phyloP scores from a whole-genome alignment of 345 rosid species.

The Carallia pectinifolia region DNA sequence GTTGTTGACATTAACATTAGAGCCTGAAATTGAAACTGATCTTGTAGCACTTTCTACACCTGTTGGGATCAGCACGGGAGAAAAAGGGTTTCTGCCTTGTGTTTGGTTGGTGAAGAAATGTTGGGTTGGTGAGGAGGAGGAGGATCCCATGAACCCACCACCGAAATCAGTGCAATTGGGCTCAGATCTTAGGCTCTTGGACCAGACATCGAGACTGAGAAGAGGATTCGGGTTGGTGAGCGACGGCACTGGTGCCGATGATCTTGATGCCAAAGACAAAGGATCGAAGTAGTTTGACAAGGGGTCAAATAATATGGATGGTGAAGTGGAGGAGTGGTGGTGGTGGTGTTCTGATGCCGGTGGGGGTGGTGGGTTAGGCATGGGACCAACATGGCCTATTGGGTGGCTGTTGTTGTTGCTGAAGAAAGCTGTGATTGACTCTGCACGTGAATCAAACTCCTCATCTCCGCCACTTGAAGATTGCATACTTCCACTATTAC shows the following conservation, averaged over 20 bases:
- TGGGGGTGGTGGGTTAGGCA: slow-evolving; percentile 37
- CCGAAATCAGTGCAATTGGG: slow-evolving; percentile 46
- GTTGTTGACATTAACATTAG: slow-evolving; percentile 10
- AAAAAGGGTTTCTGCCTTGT: slow-evolving; percentile 16
- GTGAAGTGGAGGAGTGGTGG: slow-evolving; percentile 19
- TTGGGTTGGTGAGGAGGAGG: slow-evolving; percentile 43
- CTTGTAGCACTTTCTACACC: slow-evolving; percentile 6
- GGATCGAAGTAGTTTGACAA: slow-evolving; percentile 57
- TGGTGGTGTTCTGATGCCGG: slow-evolving; percentile 28
- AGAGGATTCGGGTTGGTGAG: slow-evolving; percentile 34
- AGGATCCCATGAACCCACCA: slow-evolving; percentile 34
- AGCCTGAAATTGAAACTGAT: slow-evolving; percentile 18
- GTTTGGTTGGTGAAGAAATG: slow-evolving; percentile 31
- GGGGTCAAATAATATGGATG: slow-evolving; percentile 44
- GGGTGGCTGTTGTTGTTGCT: slow-evolving; percentile 20
- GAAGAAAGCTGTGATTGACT: slow-evolving; percentile 51
- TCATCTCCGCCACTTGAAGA: slow-evolving; percentile 80
- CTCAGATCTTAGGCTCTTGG: slow-evolving; percentile 52
- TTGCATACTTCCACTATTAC: slow-evolving; percentile 73
- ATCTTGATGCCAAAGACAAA: slow-evolving; percentile 30
- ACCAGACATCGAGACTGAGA: slow-evolving; percentile 56
- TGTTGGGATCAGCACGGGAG: slow-evolving; percentile 16
- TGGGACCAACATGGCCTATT: slow-evolving; percentile 22
- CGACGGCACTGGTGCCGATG: slow-evolving; percentile 10
- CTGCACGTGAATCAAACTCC: slow-evolving; percentile 77